These are phyloP conservation scores for Ophiocordyceps camponoti-saundersi DNA, from an alignment of 2,329 filamentous ascomycete species.

Conservation along the genomic window DNA sequence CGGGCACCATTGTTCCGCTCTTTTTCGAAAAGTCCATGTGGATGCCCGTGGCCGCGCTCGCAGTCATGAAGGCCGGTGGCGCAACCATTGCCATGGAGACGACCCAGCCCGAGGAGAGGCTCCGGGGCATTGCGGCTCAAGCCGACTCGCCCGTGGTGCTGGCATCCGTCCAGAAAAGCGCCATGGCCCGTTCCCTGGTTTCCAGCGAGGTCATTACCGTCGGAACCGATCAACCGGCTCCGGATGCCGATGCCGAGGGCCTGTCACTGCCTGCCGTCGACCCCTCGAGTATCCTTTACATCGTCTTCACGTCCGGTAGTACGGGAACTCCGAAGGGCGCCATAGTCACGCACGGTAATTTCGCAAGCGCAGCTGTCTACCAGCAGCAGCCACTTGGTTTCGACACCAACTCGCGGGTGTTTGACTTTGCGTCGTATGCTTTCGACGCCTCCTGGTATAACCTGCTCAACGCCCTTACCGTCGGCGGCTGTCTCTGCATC, in stretches of 20 bases:
- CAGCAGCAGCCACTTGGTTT: conserved; percentile 6
- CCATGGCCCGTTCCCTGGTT: neutral
- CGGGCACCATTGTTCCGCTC: conserved; percentile 7
- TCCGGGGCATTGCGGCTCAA: conserved; percentile 2
- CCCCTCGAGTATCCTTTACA: conserved; percentile 4
- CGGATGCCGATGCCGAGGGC: neutral
- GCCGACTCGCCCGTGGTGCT: conserved; percentile 1
- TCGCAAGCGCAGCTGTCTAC: conserved; percentile 4
- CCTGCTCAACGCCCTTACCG: conserved; percentile 5
- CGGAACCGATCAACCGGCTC: neutral
- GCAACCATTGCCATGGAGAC: conserved; percentile 11
- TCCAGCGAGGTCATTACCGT: neutral
- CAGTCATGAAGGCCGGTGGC: conserved; percentile 8
- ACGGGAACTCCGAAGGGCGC: conserved; percentile 10
- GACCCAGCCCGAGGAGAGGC: conserved; percentile 1
- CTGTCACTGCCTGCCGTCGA: neutral
- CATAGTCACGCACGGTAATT: conserved; percentile 5
- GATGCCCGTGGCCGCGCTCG: conserved; percentile 8
- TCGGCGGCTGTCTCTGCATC: conserved; percentile 7
- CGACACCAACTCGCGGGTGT: conserved; percentile 4
- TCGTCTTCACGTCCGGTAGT: conserved; percentile 7
- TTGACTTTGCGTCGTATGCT: conserved; percentile 8
- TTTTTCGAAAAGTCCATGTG: conserved; percentile 11
- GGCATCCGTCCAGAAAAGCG: neutral
- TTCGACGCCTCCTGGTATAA: conserved; percentile 8